Base-by-base conservation (phyloP, 208 protist species). In the Crithidia fasciculata region DNA sequence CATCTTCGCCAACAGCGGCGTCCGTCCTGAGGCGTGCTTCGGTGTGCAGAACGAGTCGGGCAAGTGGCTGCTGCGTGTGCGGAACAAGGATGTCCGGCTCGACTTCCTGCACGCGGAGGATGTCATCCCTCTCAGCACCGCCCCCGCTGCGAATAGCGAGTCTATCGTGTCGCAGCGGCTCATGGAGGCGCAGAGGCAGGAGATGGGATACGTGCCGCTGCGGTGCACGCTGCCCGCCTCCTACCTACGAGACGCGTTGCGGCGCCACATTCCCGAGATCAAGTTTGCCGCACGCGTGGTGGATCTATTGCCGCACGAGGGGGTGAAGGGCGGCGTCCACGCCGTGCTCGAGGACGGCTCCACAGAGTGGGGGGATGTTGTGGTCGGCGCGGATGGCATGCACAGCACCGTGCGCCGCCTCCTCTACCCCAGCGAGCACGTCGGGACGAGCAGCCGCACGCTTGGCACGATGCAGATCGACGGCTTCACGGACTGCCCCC, bases 331-430 rank as follows among this genome's bases (percentile, higher is more conserved):
- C 36, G 93, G 93, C 9, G 93, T 95, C 10, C 84, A 94, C 63
- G 93, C 77, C 41, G 76, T 95, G 45, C 74, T 94, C 4, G 82
- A 93, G 28, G 86, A 95, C 58, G 90, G 90, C 2, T 68, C 73
- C 4, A 88, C 90, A 8, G 90, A 95, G 77, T 97, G 90, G 89
- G 93, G 93, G 4, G 93, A 97, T 64, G 83, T 97, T 8, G 90
- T 97, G 45, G 93, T 97, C 4, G 90, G 93, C 8, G 93, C 93
- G 8, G 93, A 97, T 60, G 93, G 93, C 16, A 90, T 93, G 81
- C 76, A 92, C 80, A 95, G 89, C 64, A 94, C 86, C 0, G 80
- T 97, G 15, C 89, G 93, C 2, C 70, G 74, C 18, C 71, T 97
- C n/a, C 67, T 97, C 15, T 95, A 97, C 61, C 91, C 90, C 8